Percentiles rank a stretch among this genome's conserved stretches.
Conservation (phyloP, 768 basidiomycete genomes). For the Pulveroboletus sp. region DNA sequence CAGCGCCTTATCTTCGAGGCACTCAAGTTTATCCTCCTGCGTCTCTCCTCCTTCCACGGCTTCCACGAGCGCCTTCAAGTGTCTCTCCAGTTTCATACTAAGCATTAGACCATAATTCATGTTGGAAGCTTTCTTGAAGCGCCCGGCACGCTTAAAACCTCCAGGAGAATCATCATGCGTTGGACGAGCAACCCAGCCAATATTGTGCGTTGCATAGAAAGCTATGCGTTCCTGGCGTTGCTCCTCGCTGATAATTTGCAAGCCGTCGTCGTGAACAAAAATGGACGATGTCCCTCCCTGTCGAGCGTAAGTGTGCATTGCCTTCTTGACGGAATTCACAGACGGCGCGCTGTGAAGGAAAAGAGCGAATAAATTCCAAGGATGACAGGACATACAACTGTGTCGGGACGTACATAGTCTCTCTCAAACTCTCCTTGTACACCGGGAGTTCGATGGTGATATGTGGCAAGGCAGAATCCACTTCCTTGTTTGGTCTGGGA, state of each 20-base stretch:
- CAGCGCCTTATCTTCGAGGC: constrained; percentile 66
- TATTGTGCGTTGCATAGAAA: constrained; percentile 53
- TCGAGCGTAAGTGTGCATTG: constrained; percentile 62
- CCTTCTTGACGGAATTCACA: constrained; percentile 62
- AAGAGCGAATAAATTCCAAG: neutral
- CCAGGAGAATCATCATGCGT: constrained; percentile 33
- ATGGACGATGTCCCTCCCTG: constrained; percentile 58
- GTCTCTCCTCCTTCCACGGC: constrained; percentile 38
- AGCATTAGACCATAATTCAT: constrained; percentile 73
- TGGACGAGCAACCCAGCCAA: constrained; percentile 59
- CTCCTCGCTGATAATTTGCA: constrained; percentile 44
- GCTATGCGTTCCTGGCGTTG: constrained; percentile 45
- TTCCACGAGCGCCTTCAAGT: constrained; percentile 43
- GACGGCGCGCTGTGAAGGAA: constrained; percentile 54
- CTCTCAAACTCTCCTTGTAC: constrained; percentile 77
- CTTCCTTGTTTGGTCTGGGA: constrained; percentile 53
- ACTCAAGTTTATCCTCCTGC: constrained; percentile 33
- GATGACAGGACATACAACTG: neutral
- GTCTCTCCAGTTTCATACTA: constrained; percentile 33
- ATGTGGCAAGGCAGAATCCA: constrained; percentile 65
- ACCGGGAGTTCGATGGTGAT: constrained; percentile 82
- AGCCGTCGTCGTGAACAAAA: constrained; percentile 58
- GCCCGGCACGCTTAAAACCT: constrained; percentile 47
- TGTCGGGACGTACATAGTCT: constrained; percentile 60
- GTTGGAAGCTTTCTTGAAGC: constrained; percentile 93